Conservation (phyloP, 73 alveolate species). For the Paramecium pentaurelia region DNA sequence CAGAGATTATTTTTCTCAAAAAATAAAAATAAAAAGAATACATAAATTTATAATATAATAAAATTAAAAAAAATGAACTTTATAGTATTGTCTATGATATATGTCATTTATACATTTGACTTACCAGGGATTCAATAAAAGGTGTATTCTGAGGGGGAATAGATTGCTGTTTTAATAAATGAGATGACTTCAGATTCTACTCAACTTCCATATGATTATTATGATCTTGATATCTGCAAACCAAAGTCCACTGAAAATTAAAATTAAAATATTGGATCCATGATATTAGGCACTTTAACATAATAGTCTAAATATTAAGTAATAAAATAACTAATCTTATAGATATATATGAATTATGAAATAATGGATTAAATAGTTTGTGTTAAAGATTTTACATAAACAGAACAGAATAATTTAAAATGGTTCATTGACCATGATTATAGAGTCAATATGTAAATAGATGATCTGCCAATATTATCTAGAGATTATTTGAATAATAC, state of each 20-base stretch:
- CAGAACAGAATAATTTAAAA: constrained; percentile 14
- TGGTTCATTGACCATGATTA: constrained; percentile 66
- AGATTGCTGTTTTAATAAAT: not conserved
- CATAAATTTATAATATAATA: not conserved
- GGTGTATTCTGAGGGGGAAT: not conserved
- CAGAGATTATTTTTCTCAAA: not conserved
- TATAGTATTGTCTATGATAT: not conserved
- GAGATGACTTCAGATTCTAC: constrained; percentile 54
- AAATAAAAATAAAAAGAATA: not conserved
- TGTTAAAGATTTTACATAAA: not conserved
- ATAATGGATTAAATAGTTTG: not conserved
- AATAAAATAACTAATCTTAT: not conserved
- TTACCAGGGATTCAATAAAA: constrained; percentile 31
- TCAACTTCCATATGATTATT: constrained; percentile 65
- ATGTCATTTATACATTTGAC: not conserved
- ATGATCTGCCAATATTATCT: not conserved
- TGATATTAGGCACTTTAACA: constrained; percentile 45
- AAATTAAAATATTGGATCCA: constrained; percentile 56
- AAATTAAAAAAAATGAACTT: not conserved
- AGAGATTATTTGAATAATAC: not conserved
- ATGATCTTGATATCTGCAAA: constrained; percentile 38
- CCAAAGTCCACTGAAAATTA: not conserved
- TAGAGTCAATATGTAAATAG: constrained; percentile 51
- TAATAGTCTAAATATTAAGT: constrained; percentile 47
- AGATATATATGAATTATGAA: not conserved